Evolutionary conservation across 2,329 filamentous ascomycete species (phyloP), one percentile per base, ranked within the genome.

Genomic region (Leptographium lundbergii): DNA sequence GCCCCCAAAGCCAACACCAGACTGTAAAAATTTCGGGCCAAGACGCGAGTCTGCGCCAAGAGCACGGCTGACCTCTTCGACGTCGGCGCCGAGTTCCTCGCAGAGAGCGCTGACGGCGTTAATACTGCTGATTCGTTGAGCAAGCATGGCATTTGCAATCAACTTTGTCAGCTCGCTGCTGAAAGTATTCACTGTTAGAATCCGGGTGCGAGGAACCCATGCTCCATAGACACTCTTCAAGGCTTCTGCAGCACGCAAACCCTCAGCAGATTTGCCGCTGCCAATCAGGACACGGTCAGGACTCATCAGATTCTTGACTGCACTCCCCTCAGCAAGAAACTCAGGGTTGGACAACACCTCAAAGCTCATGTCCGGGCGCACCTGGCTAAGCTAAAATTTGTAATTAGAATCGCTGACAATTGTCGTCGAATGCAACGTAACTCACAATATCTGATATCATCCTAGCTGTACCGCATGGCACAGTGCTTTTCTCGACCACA

Each of bases 161-260:
- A 59, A 47, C 47, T 59, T 59, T 13, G 57, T 59, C 53, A 59
- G 24, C 57, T 59, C 57, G 47, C 57, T 59, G 57, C 57, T 59
- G 42, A 59, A 59, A 11, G 57, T 59, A 34, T 56, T 48, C 19
- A 52, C 57, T 1, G 39, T 54, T 11, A 59, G 13, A 14, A 59
- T 45, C 6, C n/a, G 57, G 3, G 11, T 24, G 4, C 9, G 22
- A 7, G 57, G 57, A 17, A 59, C 57, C 57, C 57, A 59, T 19
- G 57, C 57, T 10, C 45, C 54, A 19, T 59, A 59, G 9, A 59
- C 57, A 27, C 27, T 32, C 53, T 56, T 59, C 6, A 59, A 47
- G 2, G 54, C 34, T 4, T 14, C 53, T 1, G 57, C 53, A 5
- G 57, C 57, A 1, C 45, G 57, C 2, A 56, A 51, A 2, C 57